These are phyloP conservation scores for Aspergillus luchuensis DNA, from an alignment of 2,329 filamentous ascomycete genomes.

Conservation along the genomic window DNA sequence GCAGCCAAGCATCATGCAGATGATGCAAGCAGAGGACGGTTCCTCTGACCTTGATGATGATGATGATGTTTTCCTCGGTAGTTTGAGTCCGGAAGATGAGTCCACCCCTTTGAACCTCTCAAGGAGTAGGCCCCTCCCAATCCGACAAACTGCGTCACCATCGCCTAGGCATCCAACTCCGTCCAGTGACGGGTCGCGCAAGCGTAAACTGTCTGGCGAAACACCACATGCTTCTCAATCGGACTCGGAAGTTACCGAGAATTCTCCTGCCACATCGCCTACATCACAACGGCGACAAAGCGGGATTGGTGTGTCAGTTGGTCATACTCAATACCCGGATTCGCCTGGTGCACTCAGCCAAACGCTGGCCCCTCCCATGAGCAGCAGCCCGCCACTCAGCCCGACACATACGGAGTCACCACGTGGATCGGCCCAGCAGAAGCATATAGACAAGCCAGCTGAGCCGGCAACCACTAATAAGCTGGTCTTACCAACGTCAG, in stretches of 20 bases:
- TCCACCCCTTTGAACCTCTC: slow-evolving; percentile 46
- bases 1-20: slow-evolving; percentile 48
- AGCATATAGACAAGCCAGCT: background rate
- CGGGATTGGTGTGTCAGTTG: slow-evolving; percentile 9
- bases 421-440: background rate
- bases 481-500: slow-evolving; percentile 36
- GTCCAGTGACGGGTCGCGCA: slow-evolving; percentile 35
- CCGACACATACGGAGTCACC: slow-evolving; percentile 20
- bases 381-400: slow-evolving; percentile 33
- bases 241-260: slow-evolving; percentile 22
- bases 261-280: slow-evolving; percentile 24
- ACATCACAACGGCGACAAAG: slow-evolving; percentile 3
- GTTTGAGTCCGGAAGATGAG: slow-evolving; percentile 47
- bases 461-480: slow-evolving; percentile 15
- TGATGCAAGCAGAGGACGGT: slow-evolving; percentile 47
- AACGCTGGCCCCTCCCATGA: slow-evolving; percentile 42
- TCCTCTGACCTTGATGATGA: slow-evolving; percentile 41
- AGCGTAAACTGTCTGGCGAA: slow-evolving; percentile 38
- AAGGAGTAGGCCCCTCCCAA: slow-evolving; percentile 35
- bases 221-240: slow-evolving; percentile 34
- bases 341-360: slow-evolving; percentile 34
- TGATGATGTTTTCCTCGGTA: slow-evolving; percentile 47
- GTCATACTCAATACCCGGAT: slow-evolving; percentile 14
- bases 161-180: slow-evolving; percentile 29
- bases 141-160: slow-evolving; percentile 23